Conservation (phyloP, 129 eudicot species). For the Tagetes patula region DNA sequence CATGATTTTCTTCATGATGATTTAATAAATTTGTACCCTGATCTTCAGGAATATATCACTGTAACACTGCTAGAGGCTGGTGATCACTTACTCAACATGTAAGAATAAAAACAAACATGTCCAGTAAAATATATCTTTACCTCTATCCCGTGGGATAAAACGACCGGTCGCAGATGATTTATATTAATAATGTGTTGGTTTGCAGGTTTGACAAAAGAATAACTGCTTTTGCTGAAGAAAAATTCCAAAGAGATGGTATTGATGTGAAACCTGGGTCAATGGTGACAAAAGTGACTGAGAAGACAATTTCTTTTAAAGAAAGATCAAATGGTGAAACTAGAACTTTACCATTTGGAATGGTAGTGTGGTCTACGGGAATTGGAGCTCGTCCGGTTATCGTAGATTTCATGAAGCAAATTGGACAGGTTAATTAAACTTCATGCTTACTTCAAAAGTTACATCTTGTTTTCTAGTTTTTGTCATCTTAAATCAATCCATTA, state of each 20-base stretch:
- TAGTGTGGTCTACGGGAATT: slow-evolving; percentile 89
- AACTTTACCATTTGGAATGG: slow-evolving; percentile 75
- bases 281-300: slow-evolving; percentile 63
- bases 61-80: slow-evolving; percentile 77
- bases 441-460: neutral
- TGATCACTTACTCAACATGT: slow-evolving; percentile 76
- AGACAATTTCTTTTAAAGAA: slow-evolving; percentile 61
- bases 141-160: no score
- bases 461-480: neutral
- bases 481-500: neutral
- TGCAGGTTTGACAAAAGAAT: slow-evolving; percentile 89
- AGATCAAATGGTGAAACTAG: slow-evolving; percentile 50
- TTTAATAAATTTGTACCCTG: slow-evolving; percentile 53
- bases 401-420: slow-evolving; percentile 91
- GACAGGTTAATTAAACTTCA: slow-evolving; percentile 49
- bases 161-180: neutral
- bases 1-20: slow-evolving; percentile 76
- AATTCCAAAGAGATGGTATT: slow-evolving; percentile 75
- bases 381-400: slow-evolving; percentile 75
- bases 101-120: slow-evolving; percentile 9
- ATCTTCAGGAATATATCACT: slow-evolving; percentile 42
- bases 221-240: slow-evolving; percentile 72
- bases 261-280: slow-evolving; percentile 68
- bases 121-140: no score
- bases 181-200: neutral